Base-by-base conservation (phyloP, 2,329 filamentous ascomycete species). In the Fusarium phyllophilum region DNA sequence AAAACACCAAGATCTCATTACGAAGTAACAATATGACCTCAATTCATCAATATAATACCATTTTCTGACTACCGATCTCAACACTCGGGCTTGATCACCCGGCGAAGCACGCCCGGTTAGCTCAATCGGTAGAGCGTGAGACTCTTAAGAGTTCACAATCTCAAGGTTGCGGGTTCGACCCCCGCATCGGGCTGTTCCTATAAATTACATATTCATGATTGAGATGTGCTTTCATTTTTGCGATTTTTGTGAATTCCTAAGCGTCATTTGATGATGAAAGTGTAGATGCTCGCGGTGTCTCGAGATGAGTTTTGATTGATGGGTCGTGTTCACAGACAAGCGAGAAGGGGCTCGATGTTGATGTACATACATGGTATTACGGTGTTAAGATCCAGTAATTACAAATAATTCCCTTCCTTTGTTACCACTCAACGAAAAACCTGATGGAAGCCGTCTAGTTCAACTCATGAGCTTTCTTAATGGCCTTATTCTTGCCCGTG, bases 81-180 rank as follows among this genome's bases (percentile, higher is more conserved):
- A 61, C 61, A 75, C 34, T 29, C 63, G 65, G 60, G 61, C 70
- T 61, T 62, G 41, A 62, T 55, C 45, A 83, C 84, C 85, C 86
- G 87, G 87, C 85, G 84, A 86, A 81, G 82, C 81, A 82, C 81
- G 80, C 81, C 79, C 82, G 77, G 76, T 77, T 79, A 78, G 77
- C 76, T 80, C 77, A 79, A 80, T 80, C 78, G 78, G 78, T 90
- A 91, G 89, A 91, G 89, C 89, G 89, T 90, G 86, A 90, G 89
- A 90, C 89, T 91, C 89, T 88, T 87, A 87, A 12, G 76, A 78
- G 78, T 77, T 73, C 77, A 62, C 78, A 45, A 87, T 86, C 86
- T 87, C 84, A 86, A 87, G 86, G 85, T 84, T 87, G 85, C 84
- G 85, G 86, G 87, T 89, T 87, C 85, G 85, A 86, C 81, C 82